Evolutionary conservation across 2,329 filamentous ascomycete species (phyloP), one percentile per base, ranked within the genome.

Genomic region (Stemphylium lycopersici): DNA sequence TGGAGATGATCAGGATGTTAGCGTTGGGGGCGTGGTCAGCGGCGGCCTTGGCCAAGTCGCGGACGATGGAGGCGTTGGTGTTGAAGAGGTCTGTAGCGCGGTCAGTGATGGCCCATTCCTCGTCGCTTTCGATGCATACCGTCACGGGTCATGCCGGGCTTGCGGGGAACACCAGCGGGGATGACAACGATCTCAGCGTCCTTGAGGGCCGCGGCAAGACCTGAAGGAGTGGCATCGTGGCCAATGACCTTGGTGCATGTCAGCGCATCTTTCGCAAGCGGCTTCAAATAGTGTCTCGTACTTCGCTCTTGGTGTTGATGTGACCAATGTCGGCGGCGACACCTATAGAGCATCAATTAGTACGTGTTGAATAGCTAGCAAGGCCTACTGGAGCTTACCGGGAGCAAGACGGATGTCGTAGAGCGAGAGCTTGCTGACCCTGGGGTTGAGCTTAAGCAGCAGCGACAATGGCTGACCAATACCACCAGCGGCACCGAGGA

Each of bases 131-230:
- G 53, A 15, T 61, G 48, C 80, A 61, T 81, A 87, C 85, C 85
- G 81, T 99, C 95, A 85, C 95, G 93, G 82, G 90, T 96, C 95
- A 99, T 99, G 82, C 95, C 95, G 78, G 95, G 95, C 87, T 97
- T 97, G 83, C 95, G 92, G 76, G 95, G 95, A 67, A 99, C 93
- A 85, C 95, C 95, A 74, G 95, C 95, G 75, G 95, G 95, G 79
- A 99, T 98, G 76, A 99, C 87, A 75, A 99, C 91, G 71, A 99
- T 88, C 81, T 98, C 92, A 74, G 92, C 83, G 76, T 86, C 93
- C 82, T 90, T 90, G 78, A 99, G 87, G 74, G 88, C 89, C 64
- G 84, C 84, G 71, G 85, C 85, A 61, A 98, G 89, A 73, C 91
- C 91, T 56, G 84, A 82, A 61, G 89, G 82, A 63, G 84, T 89